These are phyloP conservation scores for Torulaspora pretoriensis DNA, from an alignment of 1,139 yeast species.

Conservation along the genomic window DNA sequence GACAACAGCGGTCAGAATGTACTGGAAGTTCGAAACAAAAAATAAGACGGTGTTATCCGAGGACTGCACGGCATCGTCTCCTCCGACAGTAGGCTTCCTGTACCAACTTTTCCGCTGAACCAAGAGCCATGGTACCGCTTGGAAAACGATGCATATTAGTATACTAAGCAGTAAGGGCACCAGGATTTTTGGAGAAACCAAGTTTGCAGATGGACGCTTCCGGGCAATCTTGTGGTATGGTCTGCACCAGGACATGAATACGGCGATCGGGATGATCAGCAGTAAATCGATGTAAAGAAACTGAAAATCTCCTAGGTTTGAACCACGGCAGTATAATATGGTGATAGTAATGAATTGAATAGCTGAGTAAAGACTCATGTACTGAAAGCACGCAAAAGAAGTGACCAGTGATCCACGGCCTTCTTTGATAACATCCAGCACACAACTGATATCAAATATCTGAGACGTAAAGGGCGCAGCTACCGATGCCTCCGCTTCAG, in stretches of 20 bases:
- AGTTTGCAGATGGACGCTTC: conserved; percentile 89
- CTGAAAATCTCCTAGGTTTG: conserved; percentile 96
- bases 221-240: conserved; percentile 59
- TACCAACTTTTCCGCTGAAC: conserved; percentile 71
- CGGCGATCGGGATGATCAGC: conserved; percentile 87
- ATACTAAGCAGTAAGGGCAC: conserved; percentile 79
- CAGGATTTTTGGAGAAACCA: conserved; percentile 82
- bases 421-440: conserved; percentile 81
- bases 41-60: conserved; percentile 87
- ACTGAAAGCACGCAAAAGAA: conserved; percentile 93
- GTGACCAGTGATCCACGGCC: conserved; percentile 95
- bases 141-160: conserved; percentile 55
- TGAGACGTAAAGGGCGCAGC: conserved; percentile 98
- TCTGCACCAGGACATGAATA: conserved; percentile 95
- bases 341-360: conserved; percentile 89
- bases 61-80: conserved; percentile 77
- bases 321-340: conserved; percentile 78
- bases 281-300: conserved; percentile 88
- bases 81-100: conserved; percentile 74
- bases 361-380: conserved; percentile 95
- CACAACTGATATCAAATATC: conserved; percentile 86
- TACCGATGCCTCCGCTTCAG: conserved; percentile 97
- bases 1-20: conserved; percentile 75
- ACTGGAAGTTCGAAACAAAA: conserved; percentile 80
- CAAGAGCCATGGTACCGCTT: conserved; percentile 59